Conservation (phyloP, 2,329 filamentous ascomycete species). For the Cercospora brassicicola region DNA sequence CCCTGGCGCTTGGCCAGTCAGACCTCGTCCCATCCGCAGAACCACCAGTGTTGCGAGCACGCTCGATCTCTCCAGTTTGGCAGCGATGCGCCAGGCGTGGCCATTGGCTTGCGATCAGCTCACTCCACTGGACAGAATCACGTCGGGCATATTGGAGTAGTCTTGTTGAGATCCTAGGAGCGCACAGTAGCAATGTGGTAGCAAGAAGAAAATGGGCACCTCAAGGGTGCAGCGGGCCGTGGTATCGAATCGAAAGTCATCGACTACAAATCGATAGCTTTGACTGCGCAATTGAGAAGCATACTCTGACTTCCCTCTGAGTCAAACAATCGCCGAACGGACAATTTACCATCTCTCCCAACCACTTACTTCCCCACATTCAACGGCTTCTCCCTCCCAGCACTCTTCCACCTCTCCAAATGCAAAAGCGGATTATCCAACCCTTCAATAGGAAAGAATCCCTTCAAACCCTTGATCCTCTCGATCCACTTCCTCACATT, state of each 20-base stretch:
- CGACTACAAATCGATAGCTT: neutral
- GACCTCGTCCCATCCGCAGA: neutral
- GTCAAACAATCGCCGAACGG: neutral
- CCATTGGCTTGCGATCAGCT: neutral
- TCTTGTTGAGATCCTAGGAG: neutral
- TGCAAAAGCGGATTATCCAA: constrained; percentile 2
- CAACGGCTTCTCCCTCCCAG: constrained; percentile 6
- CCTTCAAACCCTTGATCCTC: constrained; percentile 8
- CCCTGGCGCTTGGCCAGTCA: neutral
- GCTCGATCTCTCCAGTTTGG: neutral
- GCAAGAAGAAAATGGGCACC: neutral
- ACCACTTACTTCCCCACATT: neutral
- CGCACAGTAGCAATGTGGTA: neutral
- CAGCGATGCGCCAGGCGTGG: neutral
- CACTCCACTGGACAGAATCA: neutral
- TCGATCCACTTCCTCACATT: constrained; percentile 19
- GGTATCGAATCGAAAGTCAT: neutral
- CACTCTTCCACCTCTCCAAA: constrained; percentile 8
- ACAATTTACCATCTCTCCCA: neutral
- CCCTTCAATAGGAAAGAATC: constrained; percentile 20
- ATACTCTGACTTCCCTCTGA: neutral
- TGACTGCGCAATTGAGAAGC: neutral
- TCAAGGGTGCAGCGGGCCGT: neutral
- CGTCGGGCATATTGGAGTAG: neutral
- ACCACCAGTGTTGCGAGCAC: neutral